Percentiles rank a stretch among this genome's conserved stretches.
These are phyloP conservation scores for Porogramme epimiltina DNA, from an alignment of 1,284 basidiomycete genomes.

Conservation along the genomic window DNA sequence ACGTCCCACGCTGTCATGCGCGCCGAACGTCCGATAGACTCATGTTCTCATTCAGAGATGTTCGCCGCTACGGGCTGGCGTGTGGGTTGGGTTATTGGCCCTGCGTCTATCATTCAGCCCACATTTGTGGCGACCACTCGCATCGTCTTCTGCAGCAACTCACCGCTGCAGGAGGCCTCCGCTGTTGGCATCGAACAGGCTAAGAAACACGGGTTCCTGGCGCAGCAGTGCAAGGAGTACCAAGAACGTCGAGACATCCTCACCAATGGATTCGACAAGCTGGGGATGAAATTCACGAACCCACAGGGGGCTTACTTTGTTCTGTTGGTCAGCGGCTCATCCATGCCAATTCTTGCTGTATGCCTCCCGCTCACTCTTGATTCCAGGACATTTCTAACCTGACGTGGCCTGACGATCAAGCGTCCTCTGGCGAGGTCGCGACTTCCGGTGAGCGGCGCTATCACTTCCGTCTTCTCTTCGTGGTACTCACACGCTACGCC, in stretches of 20 bases:
- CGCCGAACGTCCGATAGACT: not conserved
- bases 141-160: slow-evolving; percentile 95
- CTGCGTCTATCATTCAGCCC: slow-evolving; percentile 80
- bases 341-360: not conserved
- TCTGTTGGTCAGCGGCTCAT: slow-evolving; percentile 62
- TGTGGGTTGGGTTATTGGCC: slow-evolving; percentile 94
- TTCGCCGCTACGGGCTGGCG: slow-evolving; percentile 99
- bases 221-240: slow-evolving; percentile 81
- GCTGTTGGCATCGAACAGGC: slow-evolving; percentile 87
- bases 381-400: slow-evolving; percentile 78
- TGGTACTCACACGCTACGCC: slow-evolving; percentile 3
- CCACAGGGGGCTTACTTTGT: slow-evolving; percentile 93
- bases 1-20: slow-evolving; percentile 31
- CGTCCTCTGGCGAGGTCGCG: slow-evolving; percentile 79
- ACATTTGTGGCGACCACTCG: slow-evolving; percentile 90
- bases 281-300: slow-evolving; percentile 86
- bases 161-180: slow-evolving; percentile 89
- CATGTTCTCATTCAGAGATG: slow-evolving; percentile 63
- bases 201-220: slow-evolving; percentile 75
- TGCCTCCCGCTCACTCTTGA: not conserved
- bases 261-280: slow-evolving; percentile 76
- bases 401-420: slow-evolving; percentile 84
- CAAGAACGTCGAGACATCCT: slow-evolving; percentile 78
- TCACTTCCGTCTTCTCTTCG: not conserved
- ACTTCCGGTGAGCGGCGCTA: slow-evolving; percentile 68